These are phyloP conservation scores for Lactarius hatsudake DNA, from an alignment of 768 basidiomycete species.

Conservation along the genomic window DNA sequence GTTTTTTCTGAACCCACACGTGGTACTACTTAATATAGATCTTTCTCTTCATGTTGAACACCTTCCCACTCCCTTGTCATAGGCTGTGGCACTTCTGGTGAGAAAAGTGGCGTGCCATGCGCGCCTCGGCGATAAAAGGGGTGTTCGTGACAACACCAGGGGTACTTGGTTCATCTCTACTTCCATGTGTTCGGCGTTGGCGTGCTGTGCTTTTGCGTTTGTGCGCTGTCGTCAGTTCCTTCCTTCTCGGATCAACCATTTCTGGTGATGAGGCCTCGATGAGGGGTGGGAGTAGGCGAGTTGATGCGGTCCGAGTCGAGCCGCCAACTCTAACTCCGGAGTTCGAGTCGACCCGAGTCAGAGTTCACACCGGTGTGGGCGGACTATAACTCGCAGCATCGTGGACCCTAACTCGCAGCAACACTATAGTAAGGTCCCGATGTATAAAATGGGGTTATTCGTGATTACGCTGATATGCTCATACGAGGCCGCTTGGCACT, in stretches of 20 bases:
- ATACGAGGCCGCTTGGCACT: neutral
- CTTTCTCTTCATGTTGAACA: neutral
- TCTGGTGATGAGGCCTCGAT: neutral
- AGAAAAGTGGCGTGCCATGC: neutral
- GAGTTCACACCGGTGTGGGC: too few relatives aligned
- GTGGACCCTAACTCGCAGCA: too few relatives aligned
- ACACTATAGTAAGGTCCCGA: neutral
- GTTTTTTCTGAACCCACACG: neutral
- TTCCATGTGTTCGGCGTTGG: neutral
- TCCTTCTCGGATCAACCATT: neutral
- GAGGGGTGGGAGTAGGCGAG: too few relatives aligned
- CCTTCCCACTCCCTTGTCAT: neutral
- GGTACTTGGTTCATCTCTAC: neutral
- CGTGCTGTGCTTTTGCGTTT: neutral
- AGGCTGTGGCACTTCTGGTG: neutral
- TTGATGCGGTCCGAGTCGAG: too few relatives aligned
- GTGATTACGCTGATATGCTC: neutral
- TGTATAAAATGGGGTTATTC: neutral
- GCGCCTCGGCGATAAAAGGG: neutral
- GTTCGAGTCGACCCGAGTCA: too few relatives aligned
- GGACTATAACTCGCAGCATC: too few relatives aligned
- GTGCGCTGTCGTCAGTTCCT: neutral
- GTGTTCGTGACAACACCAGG: neutral
- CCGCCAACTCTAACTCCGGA: too few relatives aligned
- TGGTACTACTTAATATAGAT: neutral